Evolutionary conservation across 768 basidiomycete genomes (phyloP), one percentile per base, ranked within the genome.

Genomic region (Galerina sulciceps): DNA sequence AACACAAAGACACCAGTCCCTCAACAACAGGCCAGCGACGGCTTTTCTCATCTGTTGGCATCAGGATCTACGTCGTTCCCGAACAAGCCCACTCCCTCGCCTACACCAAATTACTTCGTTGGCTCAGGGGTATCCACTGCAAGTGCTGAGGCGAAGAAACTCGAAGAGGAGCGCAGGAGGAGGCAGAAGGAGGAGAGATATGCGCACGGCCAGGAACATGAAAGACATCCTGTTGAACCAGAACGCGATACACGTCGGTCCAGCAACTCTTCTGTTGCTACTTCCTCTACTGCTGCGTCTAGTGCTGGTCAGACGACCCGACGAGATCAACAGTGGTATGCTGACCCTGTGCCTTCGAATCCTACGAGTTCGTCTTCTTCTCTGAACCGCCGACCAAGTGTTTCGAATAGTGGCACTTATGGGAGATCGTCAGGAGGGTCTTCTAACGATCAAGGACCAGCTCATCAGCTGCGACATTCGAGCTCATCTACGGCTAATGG

Each of bases 111-210:
- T n/a, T 40, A 17, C 26, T 15, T 37, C 10, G 57, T 18, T 46
- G 10, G 47, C 55, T 14, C 62, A 66, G 70, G 48, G 53, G 36
- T 68, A 23, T 82, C 82, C 20, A 77, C 78, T 51, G 85, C 85
- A 10, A 85, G 84, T 56, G 77, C 77, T 38, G 82, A 77, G 48
- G 85, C 85, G 4, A 77, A 80, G 73, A 82, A 79, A 14, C 65
- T 84, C 22, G 84, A 85, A 65, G 81, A 75, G 55, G 77, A 79
- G 53, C 67, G 67, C 62, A 59, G 67, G 23, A 59, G 62, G 49
- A 60, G 59, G 31, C 52, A 59, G 18, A 42, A 54, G 35, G 67
- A 70, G 62, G 76, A 69, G 38, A 72, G 69, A 56, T 66, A 71
- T 44, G 68, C 68, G 58, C 67, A 69, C 20, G 53, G 62, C 18